Evolutionary conservation across 2,329 filamentous ascomycete species (phyloP).

Genomic region (Nemania serpens): DNA sequence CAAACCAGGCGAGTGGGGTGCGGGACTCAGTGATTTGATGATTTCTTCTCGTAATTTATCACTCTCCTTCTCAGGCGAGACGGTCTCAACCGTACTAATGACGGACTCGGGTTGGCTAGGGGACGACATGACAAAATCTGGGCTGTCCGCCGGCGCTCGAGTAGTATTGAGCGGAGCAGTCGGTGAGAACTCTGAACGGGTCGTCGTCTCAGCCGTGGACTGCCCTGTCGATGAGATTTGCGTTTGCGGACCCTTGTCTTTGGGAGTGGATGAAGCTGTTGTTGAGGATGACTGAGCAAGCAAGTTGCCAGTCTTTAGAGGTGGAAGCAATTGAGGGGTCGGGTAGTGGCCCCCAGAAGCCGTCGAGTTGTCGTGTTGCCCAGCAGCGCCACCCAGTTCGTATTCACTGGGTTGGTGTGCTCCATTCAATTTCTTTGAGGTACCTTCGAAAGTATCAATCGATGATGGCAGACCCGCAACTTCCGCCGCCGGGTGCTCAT

Average conservation of each 20-base stretch:
- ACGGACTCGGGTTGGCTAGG: conserved; percentile 50
- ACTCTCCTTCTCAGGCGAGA: conserved; percentile 67
- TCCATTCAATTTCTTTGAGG: conserved; percentile 15
- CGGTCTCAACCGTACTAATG: conserved; percentile 54
- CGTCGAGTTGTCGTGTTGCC: conserved; percentile 33
- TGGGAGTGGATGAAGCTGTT: conserved; percentile 13
- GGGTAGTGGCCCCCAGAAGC: conserved; percentile 26
- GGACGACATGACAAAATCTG: conserved; percentile 44
- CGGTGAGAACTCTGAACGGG: conserved; percentile 43
- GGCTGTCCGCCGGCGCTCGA: conserved; percentile 42
- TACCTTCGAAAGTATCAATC: conserved; percentile 14
- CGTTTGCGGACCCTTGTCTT: conserved; percentile 21
- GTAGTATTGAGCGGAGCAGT: conserved; percentile 53
- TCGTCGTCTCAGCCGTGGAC: conserved; percentile 23
- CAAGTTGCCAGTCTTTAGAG: conserved; percentile 32
- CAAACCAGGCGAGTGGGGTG: conserved; percentile 36
- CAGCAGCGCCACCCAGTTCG: conserved; percentile 26
- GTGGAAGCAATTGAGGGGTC: conserved; percentile 33
- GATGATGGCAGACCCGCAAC: conserved; percentile 32
- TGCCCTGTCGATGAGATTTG: conserved; percentile 25
- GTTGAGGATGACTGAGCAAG: conserved; percentile 6
- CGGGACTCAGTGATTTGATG: conserved; percentile 67
- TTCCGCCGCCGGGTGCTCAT: conserved; percentile 31
- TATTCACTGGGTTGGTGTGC: conserved; percentile 9
- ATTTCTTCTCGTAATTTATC: conserved; percentile 76